Conservation (phyloP, 495 filamentous ascomycete species). For the Penicillium ucsense region DNA sequence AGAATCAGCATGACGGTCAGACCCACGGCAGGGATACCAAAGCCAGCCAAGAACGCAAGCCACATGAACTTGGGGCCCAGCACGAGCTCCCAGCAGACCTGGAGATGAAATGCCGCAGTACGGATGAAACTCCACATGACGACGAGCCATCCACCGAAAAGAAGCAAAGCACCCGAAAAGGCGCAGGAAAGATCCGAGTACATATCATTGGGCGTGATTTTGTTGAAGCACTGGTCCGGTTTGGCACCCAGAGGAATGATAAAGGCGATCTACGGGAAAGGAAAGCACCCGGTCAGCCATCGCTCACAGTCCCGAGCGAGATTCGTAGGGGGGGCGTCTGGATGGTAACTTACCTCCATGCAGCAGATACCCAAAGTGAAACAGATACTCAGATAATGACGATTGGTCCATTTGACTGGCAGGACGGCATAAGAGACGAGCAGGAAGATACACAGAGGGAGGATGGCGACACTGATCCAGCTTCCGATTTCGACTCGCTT, state of each 20-base stretch:
- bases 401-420: conserved; percentile 80
- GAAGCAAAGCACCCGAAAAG: conserved; percentile 74
- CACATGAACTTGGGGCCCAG: conserved; percentile 88
- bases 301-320: too few relatives aligned
- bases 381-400: conserved; percentile 87
- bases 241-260: conserved; percentile 78
- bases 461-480: conserved; percentile 69
- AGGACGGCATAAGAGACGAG: conserved; percentile 74
- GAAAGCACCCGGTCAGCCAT: neutral
- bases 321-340: neutral
- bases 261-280: conserved; percentile 47
- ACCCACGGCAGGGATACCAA: conserved; percentile 69
- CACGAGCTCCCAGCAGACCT: conserved; percentile 94
- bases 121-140: conserved; percentile 86
- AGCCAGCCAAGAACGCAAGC: conserved; percentile 67
- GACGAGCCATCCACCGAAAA: conserved; percentile 74
- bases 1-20: conserved; percentile 65
- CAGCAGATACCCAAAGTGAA: conserved; percentile 63
- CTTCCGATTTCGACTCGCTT: conserved; percentile 55
- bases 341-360: conserved; percentile 56
- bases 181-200: conserved; percentile 70
- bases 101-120: conserved; percentile 84
- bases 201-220: conserved; percentile 93
- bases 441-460: conserved; percentile 64
- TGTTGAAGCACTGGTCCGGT: conserved; percentile 75